These are phyloP conservation scores for Tetrahymena borealis DNA, from an alignment of 73 alveolate species.

Conservation along the genomic window DNA sequence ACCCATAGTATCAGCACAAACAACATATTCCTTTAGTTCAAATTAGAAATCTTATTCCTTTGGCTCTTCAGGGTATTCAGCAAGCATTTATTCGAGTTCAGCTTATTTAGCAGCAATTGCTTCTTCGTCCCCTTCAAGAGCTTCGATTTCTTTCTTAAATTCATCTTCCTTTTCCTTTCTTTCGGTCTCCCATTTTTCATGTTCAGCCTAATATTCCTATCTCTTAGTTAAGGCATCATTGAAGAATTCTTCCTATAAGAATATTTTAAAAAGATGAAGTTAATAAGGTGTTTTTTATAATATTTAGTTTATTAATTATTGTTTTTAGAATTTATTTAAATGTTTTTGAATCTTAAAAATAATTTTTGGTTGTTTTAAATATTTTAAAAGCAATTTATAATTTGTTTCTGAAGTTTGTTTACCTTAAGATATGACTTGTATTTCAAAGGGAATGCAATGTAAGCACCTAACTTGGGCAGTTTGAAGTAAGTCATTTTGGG, in stretches of 20 bases:
- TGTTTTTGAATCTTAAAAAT: too few species aligned
- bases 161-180: slow-evolving; percentile 47
- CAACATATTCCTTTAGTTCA: slow-evolving; percentile 61
- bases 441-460: slow-evolving; percentile 70
- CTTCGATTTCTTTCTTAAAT: slow-evolving; percentile 56
- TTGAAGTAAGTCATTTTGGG: slow-evolving; percentile 71
- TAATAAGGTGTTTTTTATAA: too few species aligned
- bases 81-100: slow-evolving; percentile 56
- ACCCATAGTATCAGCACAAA: slow-evolving; percentile 89
- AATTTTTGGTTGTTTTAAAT: too few species aligned
- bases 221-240: slow-evolving; percentile 76
- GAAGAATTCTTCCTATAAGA: slow-evolving; percentile 59
- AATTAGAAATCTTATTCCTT: slow-evolving; percentile 60
- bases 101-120: slow-evolving; percentile 55
- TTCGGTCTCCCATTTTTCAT: slow-evolving; percentile 73
- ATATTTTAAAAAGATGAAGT: not conserved
- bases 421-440: slow-evolving; percentile 55
- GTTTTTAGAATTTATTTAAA: too few species aligned
- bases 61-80: slow-evolving; percentile 57
- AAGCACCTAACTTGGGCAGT: slow-evolving; percentile 86
- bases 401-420: too few species aligned
- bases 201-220: slow-evolving; percentile 53
- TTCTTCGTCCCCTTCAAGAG: slow-evolving; percentile 77
- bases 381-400: too few species aligned
- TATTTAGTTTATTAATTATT: too few species aligned